Conservation (phyloP, 352 stramenopile genomes). For the Aphanomyces stellatus region DNA sequence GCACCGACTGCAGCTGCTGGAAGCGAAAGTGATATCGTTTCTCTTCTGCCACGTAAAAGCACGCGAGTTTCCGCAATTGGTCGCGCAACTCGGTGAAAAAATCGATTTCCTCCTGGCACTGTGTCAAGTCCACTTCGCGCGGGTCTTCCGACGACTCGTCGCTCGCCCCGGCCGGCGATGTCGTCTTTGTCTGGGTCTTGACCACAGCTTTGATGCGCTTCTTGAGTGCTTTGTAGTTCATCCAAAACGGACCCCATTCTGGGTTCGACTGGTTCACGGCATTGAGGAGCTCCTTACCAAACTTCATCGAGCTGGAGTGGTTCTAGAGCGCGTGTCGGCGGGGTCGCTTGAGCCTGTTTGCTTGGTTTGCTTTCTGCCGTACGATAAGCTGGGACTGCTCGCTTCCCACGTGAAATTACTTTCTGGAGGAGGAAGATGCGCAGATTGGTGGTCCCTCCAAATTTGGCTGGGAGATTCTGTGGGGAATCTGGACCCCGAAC, state of each 20-base stretch:
- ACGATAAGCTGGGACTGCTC: not conserved
- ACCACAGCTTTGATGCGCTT: constrained; percentile 76
- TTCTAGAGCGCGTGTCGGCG: too few relatives aligned
- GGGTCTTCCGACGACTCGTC: not conserved
- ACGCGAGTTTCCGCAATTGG: constrained; percentile 73
- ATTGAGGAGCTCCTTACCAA: constrained; percentile 62
- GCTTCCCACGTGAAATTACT: not conserved
- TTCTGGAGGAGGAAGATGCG: constrained; percentile 5
- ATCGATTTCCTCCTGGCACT: constrained; percentile 37
- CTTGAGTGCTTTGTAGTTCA: constrained; percentile 83
- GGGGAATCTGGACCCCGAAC: not conserved
- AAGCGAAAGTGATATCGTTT: constrained; percentile 63
- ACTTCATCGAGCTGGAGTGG: constrained; percentile 47
- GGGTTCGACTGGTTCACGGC: constrained; percentile 69
- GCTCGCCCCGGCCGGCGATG: not conserved
- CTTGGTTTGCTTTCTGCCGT: too few relatives aligned
- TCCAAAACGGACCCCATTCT: constrained; percentile 78
- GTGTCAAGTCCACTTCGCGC: constrained; percentile 13
- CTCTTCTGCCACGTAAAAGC: constrained; percentile 69
- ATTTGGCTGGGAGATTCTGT: constrained; percentile 5
- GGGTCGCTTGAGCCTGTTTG: too few relatives aligned
- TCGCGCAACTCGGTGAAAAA: constrained; percentile 69
- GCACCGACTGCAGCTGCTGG: constrained; percentile 56
- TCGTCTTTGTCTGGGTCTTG: constrained; percentile 26
- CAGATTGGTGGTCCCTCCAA: not conserved